Evolutionary conservation across 1,284 basidiomycete species (phyloP).

Genomic region (Apiotrichum akiyoshidainum): DNA sequence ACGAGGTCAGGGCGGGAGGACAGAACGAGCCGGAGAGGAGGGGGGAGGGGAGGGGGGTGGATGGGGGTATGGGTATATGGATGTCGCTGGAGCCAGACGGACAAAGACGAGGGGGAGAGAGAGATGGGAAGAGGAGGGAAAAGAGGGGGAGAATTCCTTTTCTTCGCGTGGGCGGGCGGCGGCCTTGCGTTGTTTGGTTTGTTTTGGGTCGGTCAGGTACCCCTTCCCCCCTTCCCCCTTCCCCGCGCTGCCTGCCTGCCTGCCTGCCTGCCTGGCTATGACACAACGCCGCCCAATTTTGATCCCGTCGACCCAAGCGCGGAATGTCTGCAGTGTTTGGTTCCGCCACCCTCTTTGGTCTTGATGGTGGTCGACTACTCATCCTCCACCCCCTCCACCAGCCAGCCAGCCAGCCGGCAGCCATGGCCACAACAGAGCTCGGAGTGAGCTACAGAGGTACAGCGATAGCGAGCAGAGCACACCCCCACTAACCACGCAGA

Average conservation of each 20-base stretch:
- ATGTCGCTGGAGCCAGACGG: background rate
- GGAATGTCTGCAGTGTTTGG: background rate
- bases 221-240: too few relatives aligned
- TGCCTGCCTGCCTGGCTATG: too few relatives aligned
- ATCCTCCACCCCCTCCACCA: background rate
- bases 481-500: constrained; percentile 20
- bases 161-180: too few relatives aligned
- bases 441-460: constrained; percentile 17
- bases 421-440: constrained; percentile 2
- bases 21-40: too few relatives aligned
- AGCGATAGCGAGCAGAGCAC: background rate
- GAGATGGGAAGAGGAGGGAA: background rate
- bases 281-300: background rate
- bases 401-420: background rate
- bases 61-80: background rate
- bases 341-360: background rate
- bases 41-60: background rate
- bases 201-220: background rate
- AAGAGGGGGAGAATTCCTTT: background rate
- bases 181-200: constrained; percentile 12
- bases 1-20: too few relatives aligned
- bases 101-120: background rate
- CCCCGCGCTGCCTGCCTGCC: too few relatives aligned
- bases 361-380: too few relatives aligned
- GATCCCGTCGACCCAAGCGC: background rate